Evolutionary conservation across 495 filamentous ascomycete genomes (phyloP), one percentile per base, ranked within the genome.

Genomic region (Lepraria neglecta): DNA sequence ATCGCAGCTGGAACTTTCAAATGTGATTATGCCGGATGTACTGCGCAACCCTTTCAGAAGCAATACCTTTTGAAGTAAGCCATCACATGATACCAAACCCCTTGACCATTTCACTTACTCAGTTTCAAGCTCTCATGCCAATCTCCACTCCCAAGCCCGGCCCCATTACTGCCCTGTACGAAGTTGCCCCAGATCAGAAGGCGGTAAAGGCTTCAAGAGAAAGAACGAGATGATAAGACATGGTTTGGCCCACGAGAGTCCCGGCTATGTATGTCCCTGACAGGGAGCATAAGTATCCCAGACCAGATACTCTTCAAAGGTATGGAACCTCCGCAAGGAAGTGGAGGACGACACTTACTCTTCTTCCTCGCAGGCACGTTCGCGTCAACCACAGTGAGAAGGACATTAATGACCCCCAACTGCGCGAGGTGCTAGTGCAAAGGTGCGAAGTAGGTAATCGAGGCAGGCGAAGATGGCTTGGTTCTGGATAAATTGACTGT

Each of bases 211-310:
- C 0, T 98, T 97, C 79, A 97, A 97, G 72, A 84, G 94, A 43
- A 97, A 98, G 73, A 98, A 97, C 68, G 94, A 98, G 75, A 96
- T 97, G 92, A 96, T 97, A 60, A 82, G 94, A 24, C 94, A 97
- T 75, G 91, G 91, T 5, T 80, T 97, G 2, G 94, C 97, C 2
- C 94, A 98, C 68, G 85, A 89, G 70, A 97, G 97, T 72, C 92
- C 92, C 30, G 81, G 94, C 33, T 38, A 38, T 38, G 4, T 38
- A 38, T 38, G 2, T 38, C 33, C 33, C 1, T 38, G 33, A 38
- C 1, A 38, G 33, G 31, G 33, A 38, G 33, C 33, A 38, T 38
- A 5, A 11, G 5, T 38, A 7, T 38, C 1, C 4, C 6, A 38
- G 0, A 65, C 92, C 94, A 31, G 94, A 97, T 72, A 97, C 97